These are phyloP conservation scores for Aureobasidium sp. DNA, from an alignment of 2,329 filamentous ascomycete species.

Conservation along the genomic window DNA sequence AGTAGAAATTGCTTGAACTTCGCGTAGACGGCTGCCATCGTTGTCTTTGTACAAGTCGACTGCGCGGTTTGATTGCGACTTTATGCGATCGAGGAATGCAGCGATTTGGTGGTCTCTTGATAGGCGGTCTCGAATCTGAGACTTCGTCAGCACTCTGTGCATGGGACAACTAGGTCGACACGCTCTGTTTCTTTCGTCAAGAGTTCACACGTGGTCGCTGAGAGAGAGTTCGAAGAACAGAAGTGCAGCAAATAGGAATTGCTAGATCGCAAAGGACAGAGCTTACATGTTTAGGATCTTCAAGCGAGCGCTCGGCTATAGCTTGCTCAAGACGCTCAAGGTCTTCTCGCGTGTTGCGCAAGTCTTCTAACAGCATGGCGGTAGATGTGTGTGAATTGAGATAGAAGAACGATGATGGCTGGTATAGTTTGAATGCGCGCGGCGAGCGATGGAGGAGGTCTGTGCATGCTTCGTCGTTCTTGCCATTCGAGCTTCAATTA, in stretches of 20 bases:
- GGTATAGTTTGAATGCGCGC: background rate
- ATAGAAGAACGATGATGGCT: background rate
- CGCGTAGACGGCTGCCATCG: conserved; percentile 62
- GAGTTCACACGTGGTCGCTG: conserved; percentile 39
- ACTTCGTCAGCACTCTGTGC: background rate
- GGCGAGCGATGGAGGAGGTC: conserved; percentile 10
- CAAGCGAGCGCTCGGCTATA: conserved; percentile 77
- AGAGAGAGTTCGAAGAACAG: conserved; percentile 26
- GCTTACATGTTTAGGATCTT: conserved; percentile 68
- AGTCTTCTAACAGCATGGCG: conserved; percentile 78
- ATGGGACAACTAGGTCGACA: background rate
- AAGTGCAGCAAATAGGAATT: background rate
- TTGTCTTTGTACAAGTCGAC: conserved; percentile 78
- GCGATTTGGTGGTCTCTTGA: conserved; percentile 88
- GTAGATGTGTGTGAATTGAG: background rate
- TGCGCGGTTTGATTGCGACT: conserved; percentile 74
- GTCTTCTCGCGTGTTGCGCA: conserved; percentile 92
- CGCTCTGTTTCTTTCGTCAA: background rate
- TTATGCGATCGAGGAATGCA: conserved; percentile 78
- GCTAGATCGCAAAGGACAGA: background rate
- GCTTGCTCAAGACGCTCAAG: conserved; percentile 92
- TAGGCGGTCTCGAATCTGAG: conserved; percentile 76
- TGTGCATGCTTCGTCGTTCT: conserved; percentile 5
- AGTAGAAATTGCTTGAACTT: conserved; percentile 75
- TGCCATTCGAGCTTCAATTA: conserved; percentile 13